phyloP scores from a whole-genome alignment of 345 rosid species.

The Theobroma cacao region DNA sequence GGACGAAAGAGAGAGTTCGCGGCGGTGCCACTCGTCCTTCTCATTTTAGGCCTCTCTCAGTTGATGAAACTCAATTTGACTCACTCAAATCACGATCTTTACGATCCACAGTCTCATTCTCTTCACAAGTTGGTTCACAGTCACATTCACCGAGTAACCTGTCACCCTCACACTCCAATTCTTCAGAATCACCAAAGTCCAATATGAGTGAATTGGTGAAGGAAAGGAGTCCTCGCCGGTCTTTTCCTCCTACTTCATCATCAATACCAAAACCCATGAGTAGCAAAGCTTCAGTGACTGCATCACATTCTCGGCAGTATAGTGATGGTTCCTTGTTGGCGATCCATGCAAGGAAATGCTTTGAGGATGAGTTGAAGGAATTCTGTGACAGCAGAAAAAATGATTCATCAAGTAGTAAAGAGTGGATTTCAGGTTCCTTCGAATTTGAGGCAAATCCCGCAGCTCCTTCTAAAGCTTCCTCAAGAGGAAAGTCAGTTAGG shows the following conservation, averaged over 20 bases:
- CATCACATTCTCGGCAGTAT: constrained; percentile 35
- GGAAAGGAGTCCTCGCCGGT: constrained; percentile 29
- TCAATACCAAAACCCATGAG: not conserved
- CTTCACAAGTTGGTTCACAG: constrained; percentile 40
- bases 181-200: constrained; percentile 37
- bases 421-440: constrained; percentile 31
- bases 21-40: constrained; percentile 19
- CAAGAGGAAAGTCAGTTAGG: constrained; percentile 71
- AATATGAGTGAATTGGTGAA: constrained; percentile 37
- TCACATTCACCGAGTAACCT: constrained; percentile 37
- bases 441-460: constrained; percentile 32
- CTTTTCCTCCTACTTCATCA: constrained; percentile 35
- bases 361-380: constrained; percentile 24
- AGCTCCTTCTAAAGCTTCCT: constrained; percentile 29
- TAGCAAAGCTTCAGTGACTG: constrained; percentile 26
- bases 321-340: constrained; percentile 36
- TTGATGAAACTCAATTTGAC: constrained; percentile 53
- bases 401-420: constrained; percentile 14
- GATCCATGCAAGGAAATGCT: constrained; percentile 17
- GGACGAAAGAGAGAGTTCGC: constrained; percentile 27
- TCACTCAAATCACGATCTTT: constrained; percentile 42
- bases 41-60: constrained; percentile 57
- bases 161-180: constrained; percentile 43
- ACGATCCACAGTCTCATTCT: constrained; percentile 39
- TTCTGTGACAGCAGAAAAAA: constrained; percentile 19